Evolutionary conservation across 495 filamentous ascomycete species (phyloP).

Genomic region (Bacidia rubella): DNA sequence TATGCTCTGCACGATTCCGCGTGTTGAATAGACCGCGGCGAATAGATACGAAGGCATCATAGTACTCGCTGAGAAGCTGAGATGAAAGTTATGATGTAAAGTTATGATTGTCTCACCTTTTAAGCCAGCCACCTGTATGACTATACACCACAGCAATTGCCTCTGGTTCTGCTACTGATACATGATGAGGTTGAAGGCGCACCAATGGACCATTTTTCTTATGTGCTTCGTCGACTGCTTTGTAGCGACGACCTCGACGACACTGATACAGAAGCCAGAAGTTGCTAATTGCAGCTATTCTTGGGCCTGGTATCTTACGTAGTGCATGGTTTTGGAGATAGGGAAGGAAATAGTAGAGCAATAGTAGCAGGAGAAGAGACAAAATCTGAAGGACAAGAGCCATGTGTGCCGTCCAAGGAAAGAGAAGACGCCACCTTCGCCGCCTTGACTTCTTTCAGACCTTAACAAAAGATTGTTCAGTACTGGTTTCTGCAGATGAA

Average conservation of each 20-base stretch:
- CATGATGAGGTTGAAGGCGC: slow-evolving; percentile 44
- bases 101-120: slow-evolving; percentile 44
- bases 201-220: slow-evolving; percentile 53
- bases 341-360: neutral
- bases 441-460: too few relatives aligned
- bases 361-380: neutral
- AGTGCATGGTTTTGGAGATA: neutral
- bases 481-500: too few relatives aligned
- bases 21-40: slow-evolving; percentile 83
- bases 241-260: slow-evolving; percentile 53
- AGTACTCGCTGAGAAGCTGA: slow-evolving; percentile 48
- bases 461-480: too few relatives aligned
- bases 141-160: slow-evolving; percentile 46
- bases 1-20: slow-evolving; percentile 67
- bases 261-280: slow-evolving; percentile 62
- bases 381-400: too few relatives aligned
- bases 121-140: slow-evolving; percentile 61
- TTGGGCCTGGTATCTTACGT: neutral
- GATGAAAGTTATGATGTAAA: neutral
- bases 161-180: slow-evolving; percentile 45
- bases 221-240: slow-evolving; percentile 56
- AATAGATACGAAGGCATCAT: slow-evolving; percentile 86
- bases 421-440: too few relatives aligned
- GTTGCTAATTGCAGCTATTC: neutral
- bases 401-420: too few relatives aligned